Base-by-base conservation (phyloP, 108 stramenopile genomes). In the Mediolabrus comicus region DNA sequence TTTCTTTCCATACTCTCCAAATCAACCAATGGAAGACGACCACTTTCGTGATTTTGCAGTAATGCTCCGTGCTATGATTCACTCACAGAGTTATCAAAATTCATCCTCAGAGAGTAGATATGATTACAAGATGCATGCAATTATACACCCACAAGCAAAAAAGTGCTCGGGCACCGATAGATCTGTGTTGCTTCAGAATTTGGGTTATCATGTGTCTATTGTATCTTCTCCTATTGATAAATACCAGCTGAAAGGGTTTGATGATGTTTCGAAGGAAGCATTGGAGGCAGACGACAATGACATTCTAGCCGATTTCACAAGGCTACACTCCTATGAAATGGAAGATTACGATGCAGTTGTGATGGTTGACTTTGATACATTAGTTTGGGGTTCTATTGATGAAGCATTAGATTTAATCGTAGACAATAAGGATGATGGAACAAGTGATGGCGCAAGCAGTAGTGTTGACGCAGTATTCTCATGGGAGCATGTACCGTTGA, bases 51-150 rank as follows among this genome's bases (percentile, higher is more conserved):
- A 77, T 30, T 77, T 69, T 55, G 81, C 87, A 26, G 30, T 84
- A 11, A 82, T 90, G 32, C 65, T 90, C 36, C 72, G 73, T 10
- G 81, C 87, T 31, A 79, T 71, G 33, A 71, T 87, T 13, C 87
- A 91, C 62, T 69, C 81, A 32, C 83, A 80, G 34, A 83, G 81
- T 24, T 59, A 77, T 67, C 74, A 51, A 27, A 77, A 77, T 56
- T 33, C 62, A 11, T 56, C 75, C 1, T 70, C 68, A 12, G 63
- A 64, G 17, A 70, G 75, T 46, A 58, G 59, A 52, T 91, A 88
- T 60, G 90, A 87, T 61, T 90, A 90, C 67, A 80, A 88, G 67
- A 85, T 86, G 84, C 81, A 85, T 64, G 90, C 87, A 7, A 80
- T 91, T 38, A 63, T 91, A 2, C 87, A 88, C 55, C 59, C 65